Evolutionary conservation across 169 alveolate genomes (phyloP).

Genomic region (Amoebophrya sp.): DNA sequence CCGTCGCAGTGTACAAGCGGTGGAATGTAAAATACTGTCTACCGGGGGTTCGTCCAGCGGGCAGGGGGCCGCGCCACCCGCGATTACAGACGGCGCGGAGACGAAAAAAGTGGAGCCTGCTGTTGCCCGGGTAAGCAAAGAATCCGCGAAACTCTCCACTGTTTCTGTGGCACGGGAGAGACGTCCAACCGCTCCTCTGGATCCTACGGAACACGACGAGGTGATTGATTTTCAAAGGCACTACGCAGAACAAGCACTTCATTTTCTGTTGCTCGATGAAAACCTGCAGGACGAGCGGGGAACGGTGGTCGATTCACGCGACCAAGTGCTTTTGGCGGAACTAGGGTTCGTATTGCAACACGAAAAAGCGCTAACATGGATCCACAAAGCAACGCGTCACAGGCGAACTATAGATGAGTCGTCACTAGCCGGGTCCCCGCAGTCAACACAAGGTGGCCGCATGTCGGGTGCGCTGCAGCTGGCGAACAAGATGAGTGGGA

Average conservation of each 20-base stretch:
- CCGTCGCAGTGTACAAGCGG: neutral
- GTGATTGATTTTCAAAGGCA: neutral
- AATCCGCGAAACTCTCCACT: neutral
- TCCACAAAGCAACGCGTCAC: neutral
- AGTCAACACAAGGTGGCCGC: neutral
- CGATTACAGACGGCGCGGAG: neutral
- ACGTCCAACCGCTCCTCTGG: no score
- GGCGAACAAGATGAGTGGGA: neutral
- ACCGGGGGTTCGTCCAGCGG: no score
- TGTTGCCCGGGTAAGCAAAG: no score
- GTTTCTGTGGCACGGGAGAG: neutral
- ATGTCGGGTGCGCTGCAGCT: neutral
- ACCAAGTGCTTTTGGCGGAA: neutral
- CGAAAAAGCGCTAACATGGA: neutral
- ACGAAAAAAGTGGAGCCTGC: no score
- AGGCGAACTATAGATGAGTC: neutral
- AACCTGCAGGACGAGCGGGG: neutral
- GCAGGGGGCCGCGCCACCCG: neutral
- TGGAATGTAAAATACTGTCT: no score
- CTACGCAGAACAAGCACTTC: neutral
- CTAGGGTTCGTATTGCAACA: neutral
- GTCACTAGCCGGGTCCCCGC: neutral
- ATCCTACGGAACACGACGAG: neutral
- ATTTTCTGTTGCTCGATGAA: neutral
- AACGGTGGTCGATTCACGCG: neutral